Percentiles rank a stretch among this genome's conserved stretches.
These are phyloP conservation scores for Ceratocystis diversiconidia DNA, from an alignment of 2,329 filamentous ascomycete genomes.

Conservation along the genomic window DNA sequence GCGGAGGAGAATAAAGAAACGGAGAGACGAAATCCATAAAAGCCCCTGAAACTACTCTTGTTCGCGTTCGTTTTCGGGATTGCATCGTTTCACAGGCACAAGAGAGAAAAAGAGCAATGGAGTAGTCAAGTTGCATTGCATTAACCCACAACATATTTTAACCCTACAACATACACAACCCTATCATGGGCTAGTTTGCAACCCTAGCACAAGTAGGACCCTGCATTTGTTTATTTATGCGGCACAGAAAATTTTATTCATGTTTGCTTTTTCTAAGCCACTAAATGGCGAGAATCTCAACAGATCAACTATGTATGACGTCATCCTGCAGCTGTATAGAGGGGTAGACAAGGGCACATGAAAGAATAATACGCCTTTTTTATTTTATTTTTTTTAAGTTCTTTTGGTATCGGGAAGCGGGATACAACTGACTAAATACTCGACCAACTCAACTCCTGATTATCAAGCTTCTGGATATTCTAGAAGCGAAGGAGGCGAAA, in stretches of 20 bases:
- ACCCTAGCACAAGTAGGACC: neutral
- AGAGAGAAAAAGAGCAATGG: too few species aligned
- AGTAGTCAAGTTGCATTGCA: too few species aligned
- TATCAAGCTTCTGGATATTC: neutral
- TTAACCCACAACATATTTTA: too few species aligned
- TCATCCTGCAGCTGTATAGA: neutral
- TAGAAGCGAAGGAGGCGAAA: neutral
- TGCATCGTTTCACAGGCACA: neutral
- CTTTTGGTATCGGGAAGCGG: neutral
- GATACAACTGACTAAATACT: neutral
- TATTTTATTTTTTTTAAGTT: neutral
- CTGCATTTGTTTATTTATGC: neutral
- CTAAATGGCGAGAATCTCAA: neutral
- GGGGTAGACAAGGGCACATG: neutral
- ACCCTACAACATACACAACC: neutral
- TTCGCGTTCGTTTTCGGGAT: constrained; percentile 17
- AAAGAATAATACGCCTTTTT: neutral
- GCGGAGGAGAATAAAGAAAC: neutral
- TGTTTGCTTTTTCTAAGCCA: neutral
- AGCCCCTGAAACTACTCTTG: constrained; percentile 8
- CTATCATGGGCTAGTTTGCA: neutral
- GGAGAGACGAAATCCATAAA: neutral
- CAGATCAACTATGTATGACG: neutral
- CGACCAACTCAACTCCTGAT: neutral
- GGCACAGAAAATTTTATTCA: neutral